Evolutionary conservation across 495 filamentous ascomycete species (phyloP), one percentile per base, ranked within the genome.

Genomic region (Xylaria telfairii): DNA sequence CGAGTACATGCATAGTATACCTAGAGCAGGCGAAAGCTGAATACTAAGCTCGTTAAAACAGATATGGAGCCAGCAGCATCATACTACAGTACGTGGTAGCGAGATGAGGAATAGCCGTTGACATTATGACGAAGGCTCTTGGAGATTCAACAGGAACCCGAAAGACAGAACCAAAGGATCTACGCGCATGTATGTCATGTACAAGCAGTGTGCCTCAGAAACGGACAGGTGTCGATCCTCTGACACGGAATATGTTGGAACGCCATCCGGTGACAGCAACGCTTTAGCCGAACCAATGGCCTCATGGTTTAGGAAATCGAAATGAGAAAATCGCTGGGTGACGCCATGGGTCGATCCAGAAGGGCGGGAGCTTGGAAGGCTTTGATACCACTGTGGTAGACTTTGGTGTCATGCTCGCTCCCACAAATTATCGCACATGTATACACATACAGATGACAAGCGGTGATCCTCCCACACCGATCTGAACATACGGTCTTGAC

Each of bases 261-360:
- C 46, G 67, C 46, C 44, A 62, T 63, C 67, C 67, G 67, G 67
- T 69, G 57, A 53, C 57, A 63, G 67, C 57, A 47, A 46, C 44
- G 46, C 57, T 63, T 53, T 69, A 69, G 26, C 56, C 67, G 67
- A 69, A 54, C 67, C 67, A 69, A 69, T 62, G 67, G 59, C 21
- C 32, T 39, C 24, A 26, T 39, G 32, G 57, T 53, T 30, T 4
- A 63, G 67, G 30, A 63, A 49, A 46, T 69, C 56, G 59, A 69
- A 69, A 41, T 39, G 34, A 46, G 19, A 30, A 51, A 42, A 61
- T 62, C 26, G 54, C 67, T 61, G 59, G 56, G 57, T 59, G 54
- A 60, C 53, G 67, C 67, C 54, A 69, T 49, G 66, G 54, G 54
- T 68, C 66, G 42, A 68, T 61, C 66, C 66, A 68, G 66, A 61